Evolutionary conservation across 768 basidiomycete species (phyloP).

Genomic region (Agrocybe praecox): DNA sequence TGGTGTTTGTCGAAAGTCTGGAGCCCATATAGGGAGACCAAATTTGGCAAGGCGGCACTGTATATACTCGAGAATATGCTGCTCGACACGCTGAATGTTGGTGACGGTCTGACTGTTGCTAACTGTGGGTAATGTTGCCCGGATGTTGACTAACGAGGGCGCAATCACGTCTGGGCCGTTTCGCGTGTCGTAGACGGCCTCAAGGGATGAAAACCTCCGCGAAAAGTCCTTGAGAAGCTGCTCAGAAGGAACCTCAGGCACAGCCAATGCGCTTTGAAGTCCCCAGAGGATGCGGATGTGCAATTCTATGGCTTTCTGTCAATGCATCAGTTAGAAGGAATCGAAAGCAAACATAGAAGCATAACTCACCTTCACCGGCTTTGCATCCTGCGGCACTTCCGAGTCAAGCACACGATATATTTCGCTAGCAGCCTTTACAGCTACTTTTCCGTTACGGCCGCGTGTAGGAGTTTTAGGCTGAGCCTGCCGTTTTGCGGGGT

Average conservation of each 20-base stretch:
- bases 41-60: conserved; percentile 4
- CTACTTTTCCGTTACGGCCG: too few relatives aligned
- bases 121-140: neutral
- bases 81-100: conserved; percentile 7
- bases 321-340: neutral
- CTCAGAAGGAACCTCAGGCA: neutral
- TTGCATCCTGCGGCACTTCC: neutral
- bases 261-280: neutral
- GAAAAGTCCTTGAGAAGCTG: neutral
- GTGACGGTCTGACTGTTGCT: neutral
- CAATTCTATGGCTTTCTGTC: neutral
- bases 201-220: too few relatives aligned
- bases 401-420: neutral
- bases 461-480: too few relatives aligned
- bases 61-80: conserved; percentile 11
- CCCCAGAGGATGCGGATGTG: neutral
- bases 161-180: neutral
- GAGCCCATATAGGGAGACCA: conserved; percentile 9
- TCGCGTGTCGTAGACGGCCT: neutral
- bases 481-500: too few relatives aligned
- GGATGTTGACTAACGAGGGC: neutral
- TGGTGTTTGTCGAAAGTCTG: conserved; percentile 13
- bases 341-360: neutral
- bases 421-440: neutral
- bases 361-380: neutral